Evolutionary conservation across 2,329 filamentous ascomycete species (phyloP).

Genomic region (Triangularia verruculosa): DNA sequence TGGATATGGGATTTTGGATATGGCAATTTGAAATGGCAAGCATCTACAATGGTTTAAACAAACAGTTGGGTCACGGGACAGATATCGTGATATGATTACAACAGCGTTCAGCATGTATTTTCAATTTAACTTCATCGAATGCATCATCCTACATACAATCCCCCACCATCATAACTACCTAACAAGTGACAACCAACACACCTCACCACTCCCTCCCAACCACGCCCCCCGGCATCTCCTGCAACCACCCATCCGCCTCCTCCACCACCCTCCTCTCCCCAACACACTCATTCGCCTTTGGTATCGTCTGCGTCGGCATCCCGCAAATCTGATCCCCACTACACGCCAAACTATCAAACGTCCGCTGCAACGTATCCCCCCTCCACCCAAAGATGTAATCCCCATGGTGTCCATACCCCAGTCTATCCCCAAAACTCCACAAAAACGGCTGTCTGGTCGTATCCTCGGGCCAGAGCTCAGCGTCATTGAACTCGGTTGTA

Average conservation of each 20-base stretch:
- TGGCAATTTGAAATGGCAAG: not conserved
- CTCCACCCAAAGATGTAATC: constrained; percentile 15
- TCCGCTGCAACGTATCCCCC: constrained; percentile 5
- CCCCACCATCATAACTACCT: too few species aligned
- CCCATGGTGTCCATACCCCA: constrained; percentile 12
- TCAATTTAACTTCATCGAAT: not conserved
- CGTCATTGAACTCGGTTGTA: constrained; percentile 5
- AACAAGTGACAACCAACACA: not conserved
- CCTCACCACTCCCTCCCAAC: not conserved
- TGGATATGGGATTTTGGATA: not conserved
- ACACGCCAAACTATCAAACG: not conserved
- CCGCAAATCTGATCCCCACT: not conserved
- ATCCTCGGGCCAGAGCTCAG: constrained; percentile 7
- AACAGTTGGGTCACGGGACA: not conserved
- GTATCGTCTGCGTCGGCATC: not conserved
- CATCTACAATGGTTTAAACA: not conserved
- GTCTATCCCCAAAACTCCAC: constrained; percentile 15
- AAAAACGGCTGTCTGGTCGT: constrained; percentile 12
- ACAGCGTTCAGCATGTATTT: not conserved
- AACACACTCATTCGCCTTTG: constrained; percentile 7
- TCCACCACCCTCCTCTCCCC: constrained; percentile 6
- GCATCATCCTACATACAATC: not conserved
- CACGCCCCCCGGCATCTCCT: constrained; percentile 8
- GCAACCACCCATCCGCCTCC: constrained; percentile 18
- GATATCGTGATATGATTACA: not conserved